These are phyloP conservation scores for Ceriops zippeliana DNA, from an alignment of 345 rosid species.

Conservation along the genomic window DNA sequence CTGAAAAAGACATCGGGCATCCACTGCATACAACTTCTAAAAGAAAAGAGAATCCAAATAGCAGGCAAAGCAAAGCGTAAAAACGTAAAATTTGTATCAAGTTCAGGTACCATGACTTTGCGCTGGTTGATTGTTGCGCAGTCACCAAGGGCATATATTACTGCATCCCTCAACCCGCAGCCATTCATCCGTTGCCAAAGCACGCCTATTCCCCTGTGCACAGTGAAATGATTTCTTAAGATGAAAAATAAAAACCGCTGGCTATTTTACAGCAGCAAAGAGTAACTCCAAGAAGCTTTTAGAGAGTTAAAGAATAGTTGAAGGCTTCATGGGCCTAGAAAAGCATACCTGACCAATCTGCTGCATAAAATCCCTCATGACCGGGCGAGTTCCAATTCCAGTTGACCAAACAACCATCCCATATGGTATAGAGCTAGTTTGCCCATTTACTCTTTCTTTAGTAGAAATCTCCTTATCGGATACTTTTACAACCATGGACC, in stretches of 20 bases:
- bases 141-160: conserved; percentile 85
- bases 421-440: conserved; percentile 58
- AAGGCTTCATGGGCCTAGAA: not conserved
- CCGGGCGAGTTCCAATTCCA: conserved; percentile 87
- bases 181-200: conserved; percentile 97
- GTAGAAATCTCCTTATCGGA: conserved; percentile 76
- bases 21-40: not conserved
- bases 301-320: conserved; percentile 2
- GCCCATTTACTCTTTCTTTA: conserved; percentile 61
- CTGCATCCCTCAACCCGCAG: conserved; percentile 75
- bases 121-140: conserved; percentile 98
- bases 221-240: not conserved
- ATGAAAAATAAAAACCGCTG: not conserved
- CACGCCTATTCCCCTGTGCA: conserved; percentile 74
- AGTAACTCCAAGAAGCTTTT: not conserved
- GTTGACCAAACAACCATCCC: conserved; percentile 99
- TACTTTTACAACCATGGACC: conserved; percentile 88
- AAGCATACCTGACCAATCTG: conserved; percentile 82
- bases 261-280: not conserved
- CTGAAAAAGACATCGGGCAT: not conserved
- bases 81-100: not conserved
- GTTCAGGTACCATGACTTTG: conserved; percentile 75
- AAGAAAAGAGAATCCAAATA: not conserved
- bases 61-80: not conserved
- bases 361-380: conserved; percentile 82